Evolutionary conservation across 495 filamentous ascomycete genomes (phyloP).

Genomic region (Choiromyces venosus): DNA sequence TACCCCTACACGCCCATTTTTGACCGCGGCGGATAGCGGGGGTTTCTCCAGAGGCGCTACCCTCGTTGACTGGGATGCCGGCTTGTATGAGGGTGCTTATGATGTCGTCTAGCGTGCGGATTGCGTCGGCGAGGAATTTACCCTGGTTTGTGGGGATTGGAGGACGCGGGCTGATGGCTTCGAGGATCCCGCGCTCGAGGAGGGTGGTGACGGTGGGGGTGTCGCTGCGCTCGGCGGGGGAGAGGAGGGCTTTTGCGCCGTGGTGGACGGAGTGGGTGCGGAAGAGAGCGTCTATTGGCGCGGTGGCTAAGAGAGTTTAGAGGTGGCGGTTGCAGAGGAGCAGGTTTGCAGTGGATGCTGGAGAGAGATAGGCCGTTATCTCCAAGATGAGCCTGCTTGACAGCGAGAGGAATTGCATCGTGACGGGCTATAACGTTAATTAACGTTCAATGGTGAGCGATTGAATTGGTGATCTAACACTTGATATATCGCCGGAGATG

Average conservation of each 20-base stretch:
- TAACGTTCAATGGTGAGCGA: background rate
- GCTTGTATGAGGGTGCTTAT: background rate
- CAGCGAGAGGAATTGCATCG: background rate
- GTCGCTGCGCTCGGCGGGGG: background rate
- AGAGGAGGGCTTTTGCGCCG: background rate
- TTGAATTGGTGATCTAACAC: background rate
- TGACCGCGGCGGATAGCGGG: background rate
- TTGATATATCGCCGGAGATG: background rate
- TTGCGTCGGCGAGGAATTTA: background rate
- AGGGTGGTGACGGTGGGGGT: background rate
- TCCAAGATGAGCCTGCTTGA: background rate
- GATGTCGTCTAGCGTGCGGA: background rate
- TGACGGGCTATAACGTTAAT: background rate
- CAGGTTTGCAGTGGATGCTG: background rate
- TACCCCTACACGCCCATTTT: background rate
- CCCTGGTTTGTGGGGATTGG: background rate
- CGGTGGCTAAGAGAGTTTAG: background rate
- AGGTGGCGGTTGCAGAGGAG: background rate
- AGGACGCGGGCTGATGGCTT: background rate
- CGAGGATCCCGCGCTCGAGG: background rate
- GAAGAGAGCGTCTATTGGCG: conserved; percentile 1
- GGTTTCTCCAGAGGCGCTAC: background rate
- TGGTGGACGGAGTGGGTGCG: background rate
- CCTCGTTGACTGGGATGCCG: background rate
- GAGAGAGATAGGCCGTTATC: background rate